Conservation (phyloP, 805 yeast genomes). For the Yamadazyma akitaensis region DNA sequence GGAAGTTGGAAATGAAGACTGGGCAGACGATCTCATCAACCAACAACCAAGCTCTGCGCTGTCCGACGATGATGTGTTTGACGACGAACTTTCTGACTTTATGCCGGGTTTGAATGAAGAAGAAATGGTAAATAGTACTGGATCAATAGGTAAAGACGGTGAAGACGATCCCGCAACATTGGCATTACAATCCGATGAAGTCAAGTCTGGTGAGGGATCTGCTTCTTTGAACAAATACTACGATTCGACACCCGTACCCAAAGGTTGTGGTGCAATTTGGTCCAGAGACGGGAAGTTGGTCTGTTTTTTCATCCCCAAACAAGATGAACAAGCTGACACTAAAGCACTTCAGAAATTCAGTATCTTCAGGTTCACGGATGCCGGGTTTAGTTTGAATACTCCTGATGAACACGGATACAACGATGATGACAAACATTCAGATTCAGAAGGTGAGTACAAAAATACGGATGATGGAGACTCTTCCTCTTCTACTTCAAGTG, state of each 20-base stretch:
- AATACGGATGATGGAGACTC: conserved; percentile 11
- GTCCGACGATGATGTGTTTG: conserved; percentile 21
- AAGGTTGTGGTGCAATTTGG: conserved; percentile 93
- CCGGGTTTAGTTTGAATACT: conserved; percentile 34
- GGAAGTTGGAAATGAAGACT: conserved; percentile 39
- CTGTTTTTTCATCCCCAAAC: conserved; percentile 71
- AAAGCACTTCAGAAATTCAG: conserved; percentile 48
- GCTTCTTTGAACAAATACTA: conserved; percentile 26
- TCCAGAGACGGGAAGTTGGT: conserved; percentile 72
- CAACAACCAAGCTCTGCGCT: conserved; percentile 29
- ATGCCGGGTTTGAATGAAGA: conserved; percentile 42
- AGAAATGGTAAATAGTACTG: conserved; percentile 23
- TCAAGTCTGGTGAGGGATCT: not conserved
- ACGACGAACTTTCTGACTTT: conserved; percentile 35
- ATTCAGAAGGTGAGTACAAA: conserved; percentile 22
- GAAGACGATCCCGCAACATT: conserved; percentile 3
- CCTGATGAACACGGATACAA: conserved; percentile 12
- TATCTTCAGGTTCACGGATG: conserved; percentile 41
- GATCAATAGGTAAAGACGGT: conserved; percentile 13
- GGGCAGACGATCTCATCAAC: conserved; percentile 41
- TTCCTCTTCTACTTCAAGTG: conserved; percentile 40
- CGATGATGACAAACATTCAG: conserved; percentile 5
- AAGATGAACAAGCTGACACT: conserved; percentile 28
- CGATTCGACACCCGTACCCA: conserved; percentile 88
- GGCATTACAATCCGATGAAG: conserved; percentile 1